Percentiles rank a stretch among this genome's conserved stretches.
These are phyloP conservation scores for Colletotrichum lupini DNA, from an alignment of 2,329 filamentous ascomycete species.

Conservation along the genomic window DNA sequence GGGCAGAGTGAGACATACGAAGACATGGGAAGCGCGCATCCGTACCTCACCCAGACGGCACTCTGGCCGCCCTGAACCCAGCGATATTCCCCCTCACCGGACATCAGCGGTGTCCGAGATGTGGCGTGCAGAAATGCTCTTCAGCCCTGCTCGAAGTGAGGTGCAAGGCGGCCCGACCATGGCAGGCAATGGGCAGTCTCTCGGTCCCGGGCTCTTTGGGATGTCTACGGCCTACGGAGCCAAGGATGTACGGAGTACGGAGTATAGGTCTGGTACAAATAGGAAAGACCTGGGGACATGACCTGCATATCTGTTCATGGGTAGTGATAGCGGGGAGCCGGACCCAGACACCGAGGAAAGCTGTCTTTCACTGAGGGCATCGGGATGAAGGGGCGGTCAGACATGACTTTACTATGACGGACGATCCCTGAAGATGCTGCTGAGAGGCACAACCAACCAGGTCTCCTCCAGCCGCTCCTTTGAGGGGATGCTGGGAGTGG, in stretches of 20 bases:
- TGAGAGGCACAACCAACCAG: neutral
- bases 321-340: neutral
- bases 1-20: neutral
- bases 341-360: neutral
- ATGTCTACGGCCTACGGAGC: neutral
- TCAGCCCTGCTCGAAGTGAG: neutral
- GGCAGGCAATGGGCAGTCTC: neutral
- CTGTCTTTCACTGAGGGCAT: neutral
- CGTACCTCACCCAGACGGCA: neutral
- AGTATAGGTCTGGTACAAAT: neutral
- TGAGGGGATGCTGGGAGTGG: neutral
- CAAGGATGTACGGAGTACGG: neutral
- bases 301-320: neutral
- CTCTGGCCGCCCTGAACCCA: neutral
- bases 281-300: neutral
- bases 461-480: neutral
- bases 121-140: neutral
- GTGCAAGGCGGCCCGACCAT: neutral
- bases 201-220: neutral
- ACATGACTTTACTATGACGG: neutral
- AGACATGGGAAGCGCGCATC: neutral
- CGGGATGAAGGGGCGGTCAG: neutral
- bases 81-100: neutral
- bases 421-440: neutral
- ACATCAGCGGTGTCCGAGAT: neutral